A percentile compares a stretch with the other conserved stretches of the same genome.
These are phyloP conservation scores for Seiridium cupressi DNA, from an alignment of 2,329 filamentous ascomycete species.

Conservation along the genomic window DNA sequence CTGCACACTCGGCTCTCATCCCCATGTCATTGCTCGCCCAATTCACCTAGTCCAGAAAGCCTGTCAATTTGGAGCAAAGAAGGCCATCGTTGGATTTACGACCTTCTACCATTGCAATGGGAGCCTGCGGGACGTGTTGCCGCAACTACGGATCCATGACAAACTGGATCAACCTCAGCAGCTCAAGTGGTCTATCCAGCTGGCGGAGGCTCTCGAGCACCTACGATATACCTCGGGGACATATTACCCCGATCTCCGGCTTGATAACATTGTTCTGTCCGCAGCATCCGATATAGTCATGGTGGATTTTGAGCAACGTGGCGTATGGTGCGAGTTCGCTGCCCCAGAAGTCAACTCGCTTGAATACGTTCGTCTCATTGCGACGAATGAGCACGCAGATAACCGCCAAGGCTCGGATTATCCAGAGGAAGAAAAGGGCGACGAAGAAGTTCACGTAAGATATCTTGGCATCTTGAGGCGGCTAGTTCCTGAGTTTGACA, in stretches of 20 bases:
- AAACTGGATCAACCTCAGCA: conserved; percentile 42
- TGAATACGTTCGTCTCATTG: conserved; percentile 56
- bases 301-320: conserved; percentile 62
- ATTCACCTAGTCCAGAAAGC: conserved; percentile 54
- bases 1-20: conserved; percentile 49
- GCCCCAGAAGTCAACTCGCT: conserved; percentile 59
- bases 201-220: conserved; percentile 50
- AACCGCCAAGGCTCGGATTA: not conserved
- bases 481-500: conserved; percentile 47
- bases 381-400: conserved; percentile 43
- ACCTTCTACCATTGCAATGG: conserved; percentile 53
- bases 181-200: conserved; percentile 52
- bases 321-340: conserved; percentile 62
- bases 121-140: conserved; percentile 53
- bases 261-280: conserved; percentile 58
- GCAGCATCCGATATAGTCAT: conserved; percentile 46
- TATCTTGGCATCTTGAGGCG: conserved; percentile 40
- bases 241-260: conserved; percentile 58
- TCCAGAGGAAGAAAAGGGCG: conserved; percentile 7
- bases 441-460: conserved; percentile 33
- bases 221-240: conserved; percentile 41
- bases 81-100: conserved; percentile 55
- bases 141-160: conserved; percentile 46
- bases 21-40: conserved; percentile 51
- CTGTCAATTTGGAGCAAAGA: conserved; percentile 55